Conservation (phyloP, 257 asterid species). For the Solanum rostratum region DNA sequence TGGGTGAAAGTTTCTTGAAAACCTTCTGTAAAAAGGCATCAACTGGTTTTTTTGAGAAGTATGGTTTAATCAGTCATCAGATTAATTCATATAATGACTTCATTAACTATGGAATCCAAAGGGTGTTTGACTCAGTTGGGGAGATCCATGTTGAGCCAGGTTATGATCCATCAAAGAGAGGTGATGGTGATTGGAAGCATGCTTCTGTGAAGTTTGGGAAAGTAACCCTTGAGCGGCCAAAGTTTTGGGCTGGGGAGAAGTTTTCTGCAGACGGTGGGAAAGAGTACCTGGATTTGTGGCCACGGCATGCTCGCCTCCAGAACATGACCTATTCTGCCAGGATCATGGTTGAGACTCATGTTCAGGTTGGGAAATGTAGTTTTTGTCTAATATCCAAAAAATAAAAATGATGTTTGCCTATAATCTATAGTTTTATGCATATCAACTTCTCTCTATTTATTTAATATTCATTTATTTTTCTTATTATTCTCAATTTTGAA, state of each 20-base stretch:
- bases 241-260: conserved; percentile 50
- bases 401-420: not conserved
- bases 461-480: not conserved
- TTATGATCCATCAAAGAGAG: conserved; percentile 72
- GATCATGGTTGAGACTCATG: conserved; percentile 50
- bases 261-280: conserved; percentile 41
- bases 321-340: conserved; percentile 79
- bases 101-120: conserved; percentile 54
- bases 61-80: conserved; percentile 80
- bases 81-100: conserved; percentile 75
- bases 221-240: conserved; percentile 60
- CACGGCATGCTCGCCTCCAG: conserved; percentile 89
- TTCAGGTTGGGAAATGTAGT: conserved; percentile 36
- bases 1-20: conserved; percentile 14
- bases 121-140: conserved; percentile 65
- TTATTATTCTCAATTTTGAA: not conserved
- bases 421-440: not conserved
- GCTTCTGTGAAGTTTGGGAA: conserved; percentile 71
- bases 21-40: conserved; percentile 63
- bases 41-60: conserved; percentile 56
- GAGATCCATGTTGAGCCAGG: conserved; percentile 70
- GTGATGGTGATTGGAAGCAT: conserved; percentile 73
- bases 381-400: not conserved
- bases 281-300: conserved; percentile 36
- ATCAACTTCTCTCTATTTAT: not conserved